Percentiles rank a stretch among this genome's conserved stretches.
phyloP scores from a whole-genome alignment of 2,329 filamentous ascomycete genomes.

The Apiospora hydei region DNA sequence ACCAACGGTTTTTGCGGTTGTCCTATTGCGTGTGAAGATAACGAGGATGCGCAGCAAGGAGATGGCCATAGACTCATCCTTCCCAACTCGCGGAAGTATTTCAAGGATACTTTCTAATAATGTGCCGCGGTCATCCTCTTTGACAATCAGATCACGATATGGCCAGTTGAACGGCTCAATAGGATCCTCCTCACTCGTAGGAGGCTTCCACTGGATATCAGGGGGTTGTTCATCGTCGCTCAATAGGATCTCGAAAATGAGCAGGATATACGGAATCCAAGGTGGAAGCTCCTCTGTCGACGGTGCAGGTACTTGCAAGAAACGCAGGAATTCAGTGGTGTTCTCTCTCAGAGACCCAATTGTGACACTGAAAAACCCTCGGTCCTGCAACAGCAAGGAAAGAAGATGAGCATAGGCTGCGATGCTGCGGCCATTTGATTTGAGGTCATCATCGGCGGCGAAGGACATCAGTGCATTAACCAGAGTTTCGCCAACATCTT shows the following conservation, averaged over 20 bases:
- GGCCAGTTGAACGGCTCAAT: slow-evolving; percentile 64
- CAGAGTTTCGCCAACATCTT: slow-evolving; percentile 82
- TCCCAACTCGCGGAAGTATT: slow-evolving; percentile 84
- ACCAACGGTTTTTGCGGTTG: slow-evolving; percentile 77
- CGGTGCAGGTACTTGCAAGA: slow-evolving; percentile 76
- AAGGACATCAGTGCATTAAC: slow-evolving; percentile 83
- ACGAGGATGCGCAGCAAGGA: slow-evolving; percentile 85
- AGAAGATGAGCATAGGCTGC: slow-evolving; percentile 92
- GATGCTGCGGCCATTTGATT: slow-evolving; percentile 68
- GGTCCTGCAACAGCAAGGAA: slow-evolving; percentile 85
- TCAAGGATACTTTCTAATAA: slow-evolving; percentile 83
- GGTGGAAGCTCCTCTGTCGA: slow-evolving; percentile 81
- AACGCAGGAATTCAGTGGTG: slow-evolving; percentile 77
- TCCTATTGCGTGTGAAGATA: slow-evolving; percentile 82
- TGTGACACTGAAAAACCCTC: slow-evolving; percentile 79
- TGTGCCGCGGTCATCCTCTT: slow-evolving; percentile 68
- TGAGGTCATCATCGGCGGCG: slow-evolving; percentile 65
- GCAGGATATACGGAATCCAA: slow-evolving; percentile 89
- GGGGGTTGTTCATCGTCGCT: slow-evolving; percentile 85
- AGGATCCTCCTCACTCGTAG: slow-evolving; percentile 56
- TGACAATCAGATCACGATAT: slow-evolving; percentile 67
- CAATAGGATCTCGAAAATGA: slow-evolving; percentile 90
- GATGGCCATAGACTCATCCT: slow-evolving; percentile 84
- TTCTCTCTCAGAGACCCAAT: slow-evolving; percentile 78
- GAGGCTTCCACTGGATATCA: slow-evolving; percentile 73